phyloP scores from a whole-genome alignment of 192 early-diverging fungal species.

The Glomus cerebriforme region DNA sequence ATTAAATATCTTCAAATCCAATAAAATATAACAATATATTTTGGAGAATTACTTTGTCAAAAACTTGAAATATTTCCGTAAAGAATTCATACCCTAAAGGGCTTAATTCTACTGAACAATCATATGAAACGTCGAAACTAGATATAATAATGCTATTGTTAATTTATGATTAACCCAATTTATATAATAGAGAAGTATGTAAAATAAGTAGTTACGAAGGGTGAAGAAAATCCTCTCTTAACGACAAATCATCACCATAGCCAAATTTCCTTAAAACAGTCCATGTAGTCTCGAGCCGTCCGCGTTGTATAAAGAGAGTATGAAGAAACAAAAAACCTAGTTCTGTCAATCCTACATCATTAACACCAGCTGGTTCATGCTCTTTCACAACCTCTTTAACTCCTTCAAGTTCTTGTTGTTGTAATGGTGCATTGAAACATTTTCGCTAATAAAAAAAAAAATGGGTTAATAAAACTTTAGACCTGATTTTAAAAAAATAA shows the following conservation, averaged over 20 bases:
- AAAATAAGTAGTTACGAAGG: slow-evolving; percentile 59
- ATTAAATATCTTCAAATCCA: background rate
- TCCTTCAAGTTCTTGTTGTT: slow-evolving; percentile 92
- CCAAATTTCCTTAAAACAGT: slow-evolving; percentile 95
- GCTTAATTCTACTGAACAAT: slow-evolving; percentile 93
- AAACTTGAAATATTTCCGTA: slow-evolving; percentile 89
- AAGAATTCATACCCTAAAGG: slow-evolving; percentile 94
- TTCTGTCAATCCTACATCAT: slow-evolving; percentile 84
- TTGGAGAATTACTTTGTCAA: slow-evolving; percentile 72
- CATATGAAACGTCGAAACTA: slow-evolving; percentile 84
- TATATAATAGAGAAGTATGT: background rate
- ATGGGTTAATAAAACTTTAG: background rate
- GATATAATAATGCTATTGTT: background rate
- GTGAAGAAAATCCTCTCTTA: slow-evolving; percentile 89
- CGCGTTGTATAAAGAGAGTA: slow-evolving; percentile 94
- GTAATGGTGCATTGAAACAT: slow-evolving; percentile 96
- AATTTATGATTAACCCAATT: slow-evolving; percentile 5
- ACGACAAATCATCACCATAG: slow-evolving; percentile 91
- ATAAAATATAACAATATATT: background rate
- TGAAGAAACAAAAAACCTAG: slow-evolving; percentile 91
- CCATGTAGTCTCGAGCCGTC: slow-evolving; percentile 98
- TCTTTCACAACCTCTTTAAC: slow-evolving; percentile 95
- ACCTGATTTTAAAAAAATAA: background rate
- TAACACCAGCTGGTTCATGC: slow-evolving; percentile 85
- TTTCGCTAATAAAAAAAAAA: slow-evolving; percentile 61